Evolutionary conservation across 2,329 filamentous ascomycete species (phyloP).

Genomic region (Xylaria sp.): DNA sequence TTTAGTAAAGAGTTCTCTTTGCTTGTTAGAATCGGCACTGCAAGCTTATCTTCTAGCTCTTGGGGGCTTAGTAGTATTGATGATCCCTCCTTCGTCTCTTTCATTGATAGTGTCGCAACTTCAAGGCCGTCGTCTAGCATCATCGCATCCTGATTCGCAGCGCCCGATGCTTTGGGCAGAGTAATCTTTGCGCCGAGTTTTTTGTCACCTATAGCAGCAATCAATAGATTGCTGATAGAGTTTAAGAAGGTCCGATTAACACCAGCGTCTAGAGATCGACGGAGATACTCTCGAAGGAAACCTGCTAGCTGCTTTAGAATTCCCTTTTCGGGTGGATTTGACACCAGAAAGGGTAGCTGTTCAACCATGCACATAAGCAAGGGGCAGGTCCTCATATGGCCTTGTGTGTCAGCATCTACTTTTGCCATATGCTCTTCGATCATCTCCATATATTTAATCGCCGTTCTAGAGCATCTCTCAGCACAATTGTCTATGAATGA

Average conservation of each 20-base stretch:
- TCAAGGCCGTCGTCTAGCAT: conserved; percentile 15
- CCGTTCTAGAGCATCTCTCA: conserved; percentile 76
- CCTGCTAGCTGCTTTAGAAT: conserved; percentile 60
- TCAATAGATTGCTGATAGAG: conserved; percentile 56
- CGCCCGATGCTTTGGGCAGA: conserved; percentile 37
- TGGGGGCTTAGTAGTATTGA: conserved; percentile 49
- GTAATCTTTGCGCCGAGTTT: conserved; percentile 51
- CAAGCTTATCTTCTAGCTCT: conserved; percentile 64
- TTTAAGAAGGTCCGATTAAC: conserved; percentile 60
- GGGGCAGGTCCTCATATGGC: conserved; percentile 63
- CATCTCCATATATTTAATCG: conserved; percentile 84
- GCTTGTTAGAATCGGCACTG: conserved; percentile 57
- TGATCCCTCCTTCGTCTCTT: conserved; percentile 20
- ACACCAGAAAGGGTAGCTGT: conserved; percentile 77
- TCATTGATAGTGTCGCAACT: conserved; percentile 10
- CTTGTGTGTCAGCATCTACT: conserved; percentile 42
- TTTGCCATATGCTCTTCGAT: conserved; percentile 56
- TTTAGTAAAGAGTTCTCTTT: conserved; percentile 65
- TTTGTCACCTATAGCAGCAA: conserved; percentile 49
- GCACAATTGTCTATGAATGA: conserved; percentile 85
- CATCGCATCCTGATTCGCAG: conserved; percentile 9
- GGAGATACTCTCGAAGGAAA: conserved; percentile 69
- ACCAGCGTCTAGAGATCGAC: conserved; percentile 61
- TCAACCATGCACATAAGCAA: conserved; percentile 77
- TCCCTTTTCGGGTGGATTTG: conserved; percentile 56